phyloP scores from a whole-genome alignment of 2,329 filamentous ascomycete species.

The Chaetomium sp. region DNA sequence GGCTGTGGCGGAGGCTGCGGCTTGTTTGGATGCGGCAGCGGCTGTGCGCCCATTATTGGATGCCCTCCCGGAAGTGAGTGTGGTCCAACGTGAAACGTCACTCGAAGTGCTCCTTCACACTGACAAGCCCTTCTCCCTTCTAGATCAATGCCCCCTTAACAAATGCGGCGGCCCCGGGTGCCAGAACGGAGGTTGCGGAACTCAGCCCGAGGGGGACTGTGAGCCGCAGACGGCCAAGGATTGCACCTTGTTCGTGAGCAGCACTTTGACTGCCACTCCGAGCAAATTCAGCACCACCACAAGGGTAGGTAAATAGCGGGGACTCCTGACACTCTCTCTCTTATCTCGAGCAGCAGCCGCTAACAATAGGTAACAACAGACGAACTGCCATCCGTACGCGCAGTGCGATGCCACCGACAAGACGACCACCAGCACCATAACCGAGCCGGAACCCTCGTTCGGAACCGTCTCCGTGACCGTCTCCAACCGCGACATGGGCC shows the following conservation, averaged over 20 bases:
- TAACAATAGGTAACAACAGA: neutral
- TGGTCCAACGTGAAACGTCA: neutral
- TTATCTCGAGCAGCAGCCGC: neutral
- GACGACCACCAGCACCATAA: neutral
- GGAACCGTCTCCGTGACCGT: neutral
- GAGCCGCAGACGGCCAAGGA: neutral
- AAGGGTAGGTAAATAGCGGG: neutral
- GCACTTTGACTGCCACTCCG: neutral
- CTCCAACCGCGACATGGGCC: neutral
- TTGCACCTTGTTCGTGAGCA: neutral
- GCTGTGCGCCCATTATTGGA: neutral
- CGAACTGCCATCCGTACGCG: neutral
- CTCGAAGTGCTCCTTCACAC: neutral
- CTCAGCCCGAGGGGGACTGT: neutral
- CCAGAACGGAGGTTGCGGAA: neutral
- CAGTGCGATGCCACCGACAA: neutral
- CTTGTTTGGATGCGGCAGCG: conserved; percentile 2
- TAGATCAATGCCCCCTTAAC: neutral
- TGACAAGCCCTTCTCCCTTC: neutral
- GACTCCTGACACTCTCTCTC: neutral
- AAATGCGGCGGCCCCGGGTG: neutral
- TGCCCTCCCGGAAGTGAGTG: neutral
- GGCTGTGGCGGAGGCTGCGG: conserved; percentile 8
- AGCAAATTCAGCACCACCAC: neutral
- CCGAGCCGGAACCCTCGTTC: neutral